A percentile compares a stretch with the other conserved stretches of the same genome.
These are phyloP conservation scores for Candida alai DNA, from an alignment of 805 yeast species.

Conservation along the genomic window DNA sequence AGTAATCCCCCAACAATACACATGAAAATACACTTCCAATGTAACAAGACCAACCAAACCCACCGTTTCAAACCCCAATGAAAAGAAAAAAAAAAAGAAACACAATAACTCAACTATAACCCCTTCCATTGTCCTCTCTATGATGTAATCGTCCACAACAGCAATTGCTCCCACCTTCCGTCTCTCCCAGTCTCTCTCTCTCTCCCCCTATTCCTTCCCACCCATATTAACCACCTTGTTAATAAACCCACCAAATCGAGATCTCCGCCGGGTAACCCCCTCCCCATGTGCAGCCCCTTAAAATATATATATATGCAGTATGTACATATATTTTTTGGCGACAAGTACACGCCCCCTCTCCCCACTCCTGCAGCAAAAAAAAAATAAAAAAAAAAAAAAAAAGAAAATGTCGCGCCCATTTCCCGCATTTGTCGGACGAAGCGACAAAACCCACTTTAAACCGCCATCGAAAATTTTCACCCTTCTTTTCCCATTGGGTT, in stretches of 20 bases:
- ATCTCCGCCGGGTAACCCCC: no score
- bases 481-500: not conserved
- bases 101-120: not conserved
- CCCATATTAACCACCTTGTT: no score
- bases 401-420: slow-evolving; percentile 1
- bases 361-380: not conserved
- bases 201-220: no score
- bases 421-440: slow-evolving; percentile 3
- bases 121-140: no score
- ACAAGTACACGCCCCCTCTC: slow-evolving; percentile 1
- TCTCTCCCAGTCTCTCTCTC: no score
- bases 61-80: not conserved
- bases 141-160: no score
- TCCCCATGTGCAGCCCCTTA: no score
- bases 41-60: not conserved
- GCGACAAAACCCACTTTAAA: not conserved
- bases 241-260: no score
- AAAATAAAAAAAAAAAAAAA: not conserved
- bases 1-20: not conserved
- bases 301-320: no score
- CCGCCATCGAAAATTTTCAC: slow-evolving; percentile 1
- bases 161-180: no score
- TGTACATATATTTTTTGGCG: not conserved
- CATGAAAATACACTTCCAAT: not conserved
- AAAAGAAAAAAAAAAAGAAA: not conserved